Base-by-base conservation (phyloP, 2,329 filamentous ascomycete genomes). In the Colletotrichum sansevieriae region DNA sequence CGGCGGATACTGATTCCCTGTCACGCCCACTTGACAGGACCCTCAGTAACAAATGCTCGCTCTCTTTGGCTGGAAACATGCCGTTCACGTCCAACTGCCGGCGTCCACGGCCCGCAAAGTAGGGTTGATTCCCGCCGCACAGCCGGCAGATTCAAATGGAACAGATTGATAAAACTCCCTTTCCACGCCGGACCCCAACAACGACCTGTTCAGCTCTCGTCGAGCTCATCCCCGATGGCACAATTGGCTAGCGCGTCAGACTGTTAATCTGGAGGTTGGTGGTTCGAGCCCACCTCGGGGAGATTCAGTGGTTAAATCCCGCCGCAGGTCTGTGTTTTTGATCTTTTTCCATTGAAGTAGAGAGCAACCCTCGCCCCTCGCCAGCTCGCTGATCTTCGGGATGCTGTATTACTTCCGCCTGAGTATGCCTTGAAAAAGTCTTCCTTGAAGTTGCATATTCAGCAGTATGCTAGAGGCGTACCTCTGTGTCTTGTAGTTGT, bases 211-310 rank as follows among this genome's bases (percentile, higher is more conserved):
- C 55, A 29, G 66, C 55, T 68, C 66, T 2, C 1, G 6, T 15
- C 7, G 66, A 65, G 66, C 62, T 61, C 29, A 66, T 69, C 66
- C 66, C 66, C 66, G 66, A 69, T 69, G 62, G 66, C 66, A 69
- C 66, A 69, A 69, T 69, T 69, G 66, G 66, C 66, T 69, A 69
- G 66, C 66, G 66, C 66, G 66, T 69, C 66, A 69, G 66, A 69
- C 66, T 69, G 66, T 69, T 69, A 69, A 69, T 69, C 66, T 69
- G 66, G 66, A 69, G 66, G 66, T 69, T 69, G 66, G 66, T 69
- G 66, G 66, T 69, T 69, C 66, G 66, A 69, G 66, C 66, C 62
- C 66, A 69, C 62, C 66, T 68, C 65, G 65, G 65, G 65, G 65
- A 68, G 65, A 37, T 7, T 1, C 8, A 65, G 54, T 61, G 62